Percentiles rank a stretch among this genome's conserved stretches.
phyloP scores from a whole-genome alignment of 2,329 filamentous ascomycete species.

The Pseudodiploospora longispora region DNA sequence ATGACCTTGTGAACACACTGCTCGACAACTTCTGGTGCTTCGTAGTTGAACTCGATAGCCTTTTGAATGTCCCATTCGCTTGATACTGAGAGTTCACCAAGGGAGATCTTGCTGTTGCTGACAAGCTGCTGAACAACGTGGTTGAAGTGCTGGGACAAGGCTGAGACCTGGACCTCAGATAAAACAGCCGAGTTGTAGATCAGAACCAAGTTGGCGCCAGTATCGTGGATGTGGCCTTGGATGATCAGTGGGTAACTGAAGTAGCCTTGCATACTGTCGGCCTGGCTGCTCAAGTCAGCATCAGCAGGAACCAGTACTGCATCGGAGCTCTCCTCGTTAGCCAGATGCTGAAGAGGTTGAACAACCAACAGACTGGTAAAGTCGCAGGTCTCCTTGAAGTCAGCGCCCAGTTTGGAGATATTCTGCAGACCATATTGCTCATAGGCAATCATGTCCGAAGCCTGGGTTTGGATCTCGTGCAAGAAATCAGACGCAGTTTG shows the following conservation, averaged over 20 bases:
- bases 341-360: conserved; percentile 5
- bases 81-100: conserved; percentile 1
- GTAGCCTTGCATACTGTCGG: conserved; percentile 1
- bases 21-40: no score
- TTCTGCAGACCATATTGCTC: conserved; percentile 7
- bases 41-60: neutral
- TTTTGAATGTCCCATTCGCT: neutral
- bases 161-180: neutral
- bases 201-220: conserved; percentile 1
- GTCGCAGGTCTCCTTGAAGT: conserved; percentile 4
- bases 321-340: neutral
- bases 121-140: conserved; percentile 5
- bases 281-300: neutral
- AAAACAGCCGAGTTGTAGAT: conserved; percentile 3
- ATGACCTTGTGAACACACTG: no score
- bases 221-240: conserved; percentile 1
- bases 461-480: conserved; percentile 10
- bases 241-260: conserved; percentile 7
- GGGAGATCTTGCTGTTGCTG: neutral
- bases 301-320: neutral
- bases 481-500: conserved; percentile 10
- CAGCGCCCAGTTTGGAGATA: conserved; percentile 2
- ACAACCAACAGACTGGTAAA: conserved; percentile 5
- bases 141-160: conserved; percentile 5
- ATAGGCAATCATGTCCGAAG: conserved; percentile 7